phyloP scores from a whole-genome alignment of 2,329 filamentous ascomycete species.

The Ploettnerulaceae sp. region DNA sequence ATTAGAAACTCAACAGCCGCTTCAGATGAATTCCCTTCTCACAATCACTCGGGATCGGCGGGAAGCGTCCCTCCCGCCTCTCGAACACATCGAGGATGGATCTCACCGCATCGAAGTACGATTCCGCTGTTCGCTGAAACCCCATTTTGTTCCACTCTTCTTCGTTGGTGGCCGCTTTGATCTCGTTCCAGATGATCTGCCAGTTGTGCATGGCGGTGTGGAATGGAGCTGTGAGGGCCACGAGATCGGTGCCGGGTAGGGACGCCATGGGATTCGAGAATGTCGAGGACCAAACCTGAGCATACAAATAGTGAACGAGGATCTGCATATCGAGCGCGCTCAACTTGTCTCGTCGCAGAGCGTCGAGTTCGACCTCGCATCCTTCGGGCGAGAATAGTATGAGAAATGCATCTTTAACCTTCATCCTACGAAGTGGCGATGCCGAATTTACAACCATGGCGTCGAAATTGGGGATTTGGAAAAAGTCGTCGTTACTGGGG shows the following conservation, averaged over 20 bases:
- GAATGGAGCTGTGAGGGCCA: constrained; percentile 24
- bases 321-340: constrained; percentile 33
- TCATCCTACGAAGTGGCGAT: constrained; percentile 25
- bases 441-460: constrained; percentile 19
- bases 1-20: constrained; percentile 25
- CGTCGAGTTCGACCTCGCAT: constrained; percentile 18
- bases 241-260: constrained; percentile 18
- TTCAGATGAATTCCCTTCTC: constrained; percentile 31
- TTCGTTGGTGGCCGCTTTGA: constrained; percentile 16
- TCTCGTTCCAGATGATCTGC: constrained; percentile 31
- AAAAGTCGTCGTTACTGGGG: constrained; percentile 28
- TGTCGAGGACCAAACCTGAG: constrained; percentile 28
- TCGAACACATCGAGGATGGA: constrained; percentile 26
- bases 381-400: constrained; percentile 23
- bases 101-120: constrained; percentile 28
- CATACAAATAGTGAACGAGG: constrained; percentile 33
- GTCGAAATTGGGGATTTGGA: constrained; percentile 26
- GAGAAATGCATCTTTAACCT: constrained; percentile 30
- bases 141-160: constrained; percentile 30
- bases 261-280: constrained; percentile 27
- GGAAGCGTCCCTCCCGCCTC: constrained; percentile 22
- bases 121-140: constrained; percentile 31
- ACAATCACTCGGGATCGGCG: constrained; percentile 29
- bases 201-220: constrained; percentile 29
- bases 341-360: constrained; percentile 20